Conservation (phyloP, 2,329 filamentous ascomycete genomes). For the Exserohilum turcica region DNA sequence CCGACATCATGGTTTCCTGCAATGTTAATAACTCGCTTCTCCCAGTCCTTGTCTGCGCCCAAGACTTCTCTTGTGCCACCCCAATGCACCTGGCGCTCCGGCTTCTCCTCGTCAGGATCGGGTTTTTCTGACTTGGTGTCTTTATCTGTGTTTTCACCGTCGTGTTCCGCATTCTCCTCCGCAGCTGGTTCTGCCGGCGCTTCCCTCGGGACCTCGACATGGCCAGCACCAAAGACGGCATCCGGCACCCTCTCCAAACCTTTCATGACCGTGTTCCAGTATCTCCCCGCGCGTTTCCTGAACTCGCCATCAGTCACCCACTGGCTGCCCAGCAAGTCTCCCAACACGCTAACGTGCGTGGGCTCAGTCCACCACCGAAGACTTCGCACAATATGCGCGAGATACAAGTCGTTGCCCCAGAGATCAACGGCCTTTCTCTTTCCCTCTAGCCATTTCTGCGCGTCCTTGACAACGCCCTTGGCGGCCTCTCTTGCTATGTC, state of each 20-base stretch:
- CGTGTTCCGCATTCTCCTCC: not conserved
- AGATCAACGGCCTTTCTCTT: conserved; percentile 83
- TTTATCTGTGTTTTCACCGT: conserved; percentile 15
- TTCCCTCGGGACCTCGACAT: not conserved
- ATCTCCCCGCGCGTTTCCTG: conserved; percentile 70
- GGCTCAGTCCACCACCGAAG: conserved; percentile 83
- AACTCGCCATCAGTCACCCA: conserved; percentile 93
- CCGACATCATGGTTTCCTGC: conserved; percentile 96
- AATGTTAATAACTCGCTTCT: conserved; percentile 80
- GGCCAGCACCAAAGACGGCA: conserved; percentile 24
- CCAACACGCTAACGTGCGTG: conserved; percentile 85
- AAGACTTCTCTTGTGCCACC: conserved; percentile 46
- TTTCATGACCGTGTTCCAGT: conserved; percentile 81
- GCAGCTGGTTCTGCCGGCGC: not conserved
- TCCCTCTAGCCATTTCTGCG: conserved; percentile 69
- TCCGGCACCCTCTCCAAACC: conserved; percentile 66
- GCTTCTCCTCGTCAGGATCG: conserved; percentile 16
- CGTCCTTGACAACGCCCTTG: conserved; percentile 58
- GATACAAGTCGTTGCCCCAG: conserved; percentile 91
- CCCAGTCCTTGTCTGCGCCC: conserved; percentile 64
- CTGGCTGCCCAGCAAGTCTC: conserved; percentile 91
- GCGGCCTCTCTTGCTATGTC: conserved; percentile 17
- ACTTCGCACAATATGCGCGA: conserved; percentile 88
- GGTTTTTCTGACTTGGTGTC: conserved; percentile 26
- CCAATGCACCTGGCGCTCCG: conserved; percentile 25